Conservation (phyloP, 257 asterid species). For the Solanum habrochaites region DNA sequence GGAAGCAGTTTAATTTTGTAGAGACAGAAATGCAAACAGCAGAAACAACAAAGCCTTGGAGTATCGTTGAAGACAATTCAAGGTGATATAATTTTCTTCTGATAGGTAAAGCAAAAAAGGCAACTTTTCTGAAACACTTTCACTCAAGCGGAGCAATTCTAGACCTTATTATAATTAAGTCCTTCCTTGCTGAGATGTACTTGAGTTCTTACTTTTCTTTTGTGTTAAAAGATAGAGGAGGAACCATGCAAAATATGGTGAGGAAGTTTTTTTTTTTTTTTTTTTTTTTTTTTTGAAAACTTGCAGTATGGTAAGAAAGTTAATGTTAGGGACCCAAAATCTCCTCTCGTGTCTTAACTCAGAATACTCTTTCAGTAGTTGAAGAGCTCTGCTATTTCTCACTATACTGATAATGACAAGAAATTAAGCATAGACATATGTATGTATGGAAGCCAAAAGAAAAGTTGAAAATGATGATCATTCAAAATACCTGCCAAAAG, state of each 20-base stretch:
- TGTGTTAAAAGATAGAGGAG: neutral
- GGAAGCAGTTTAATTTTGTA: neutral
- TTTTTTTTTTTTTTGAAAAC: neutral
- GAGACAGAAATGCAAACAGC: neutral
- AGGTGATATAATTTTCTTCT: neutral
- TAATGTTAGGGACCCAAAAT: neutral
- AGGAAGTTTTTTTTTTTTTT: too few species aligned
- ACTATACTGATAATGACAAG: neutral
- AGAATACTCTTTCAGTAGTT: neutral
- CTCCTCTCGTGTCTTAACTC: neutral
- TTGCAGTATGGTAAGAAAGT: neutral
- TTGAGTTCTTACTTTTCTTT: neutral
- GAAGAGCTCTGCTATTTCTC: neutral
- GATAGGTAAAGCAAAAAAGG: neutral
- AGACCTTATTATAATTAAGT: neutral
- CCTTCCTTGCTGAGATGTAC: neutral
- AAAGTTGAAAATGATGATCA: neutral
- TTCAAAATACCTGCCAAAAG: constrained; percentile 76
- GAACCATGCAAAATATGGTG: neutral
- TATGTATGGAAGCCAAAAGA: neutral
- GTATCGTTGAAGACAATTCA: neutral
- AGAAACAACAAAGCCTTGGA: neutral
- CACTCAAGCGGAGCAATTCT: neutral
- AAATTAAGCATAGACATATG: neutral
- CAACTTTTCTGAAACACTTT: neutral